Evolutionary conservation across 2,329 filamentous ascomycete genomes (phyloP).

Genomic region (Cytospora paraplurivora): DNA sequence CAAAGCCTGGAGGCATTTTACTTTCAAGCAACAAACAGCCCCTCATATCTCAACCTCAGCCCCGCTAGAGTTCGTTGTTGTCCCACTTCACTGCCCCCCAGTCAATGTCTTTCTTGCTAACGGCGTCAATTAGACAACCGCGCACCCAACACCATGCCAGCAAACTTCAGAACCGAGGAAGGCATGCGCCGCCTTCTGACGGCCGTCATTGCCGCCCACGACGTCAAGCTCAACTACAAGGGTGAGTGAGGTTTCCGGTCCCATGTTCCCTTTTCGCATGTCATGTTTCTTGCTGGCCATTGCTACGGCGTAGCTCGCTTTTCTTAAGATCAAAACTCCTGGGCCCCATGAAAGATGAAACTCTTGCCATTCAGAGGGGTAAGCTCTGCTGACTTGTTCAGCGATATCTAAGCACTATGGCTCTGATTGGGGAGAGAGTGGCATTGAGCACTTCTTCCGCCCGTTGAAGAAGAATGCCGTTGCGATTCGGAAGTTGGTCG

Average conservation of each 20-base stretch:
- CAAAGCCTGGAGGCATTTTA: background rate
- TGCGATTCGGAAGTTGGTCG: constrained; percentile 42
- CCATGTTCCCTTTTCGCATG: background rate
- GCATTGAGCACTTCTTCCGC: constrained; percentile 56
- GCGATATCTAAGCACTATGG: constrained; percentile 52
- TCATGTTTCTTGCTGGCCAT: background rate
- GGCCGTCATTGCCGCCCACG: constrained; percentile 60
- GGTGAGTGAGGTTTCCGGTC: constrained; percentile 47
- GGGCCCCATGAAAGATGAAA: no score
- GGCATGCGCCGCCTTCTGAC: constrained; percentile 61
- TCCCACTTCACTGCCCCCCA: background rate
- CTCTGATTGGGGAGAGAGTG: constrained; percentile 50
- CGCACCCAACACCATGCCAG: constrained; percentile 46
- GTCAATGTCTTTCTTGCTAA: constrained; percentile 3
- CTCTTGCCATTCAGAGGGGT: constrained; percentile 23
- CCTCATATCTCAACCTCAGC: background rate
- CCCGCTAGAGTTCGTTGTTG: background rate
- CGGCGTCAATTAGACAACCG: constrained; percentile 6
- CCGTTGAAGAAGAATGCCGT: constrained; percentile 47
- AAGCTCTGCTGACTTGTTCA: constrained; percentile 35
- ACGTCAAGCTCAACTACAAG: constrained; percentile 60
- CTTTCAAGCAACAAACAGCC: background rate
- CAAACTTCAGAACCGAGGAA: constrained; percentile 64
- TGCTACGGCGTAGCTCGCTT: background rate
- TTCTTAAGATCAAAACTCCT: background rate